Evolutionary conservation across 2,329 filamentous ascomycete genomes (phyloP), one percentile per base, ranked within the genome.

Genomic region (Stromatinia cepivora): DNA sequence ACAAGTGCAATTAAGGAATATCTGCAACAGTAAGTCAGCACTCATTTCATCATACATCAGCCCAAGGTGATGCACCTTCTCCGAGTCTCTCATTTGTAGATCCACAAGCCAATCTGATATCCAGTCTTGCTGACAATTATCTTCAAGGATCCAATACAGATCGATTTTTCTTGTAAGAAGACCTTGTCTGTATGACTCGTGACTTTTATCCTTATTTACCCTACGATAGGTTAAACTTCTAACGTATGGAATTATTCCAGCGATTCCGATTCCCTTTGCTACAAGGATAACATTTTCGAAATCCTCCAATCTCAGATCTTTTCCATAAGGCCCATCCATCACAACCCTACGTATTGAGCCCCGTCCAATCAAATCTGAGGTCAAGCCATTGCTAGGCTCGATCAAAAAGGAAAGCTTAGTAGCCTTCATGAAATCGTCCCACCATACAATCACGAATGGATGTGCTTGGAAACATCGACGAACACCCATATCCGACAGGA

Each of bases 211-310:
- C 53, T 56, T 56, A n/a, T 36, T 56, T 22, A 56, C 31, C 10
- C 31, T 56, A 8, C 28, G 20, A n/a, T 54, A 31, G 34, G 31
- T 53, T 28, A 70, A 13, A 56, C 65, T 48, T 8, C 46, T 50
- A 31, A 61, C 62, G 62, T 73, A 73, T 11, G 69, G 54, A 34
- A 75, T 65, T 25, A 75, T 62, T 11, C 73, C 72, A 8, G 65
- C 67, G 31, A 75, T 75, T 17, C 71, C 70, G n/a, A 74, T 75
- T 28, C 71, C 73, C 45, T 74, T 71, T 13, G 68, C 70, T 50
- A 71, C 45, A 4, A 75, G 63, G 15, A 75, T 67, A 22, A 74
- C 71, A 9, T 52, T 73, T 22, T 75, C 66, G 64, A 69, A 75
- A 20, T 59, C 36, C 45, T 73, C 42, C 3, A 73, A 58, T 15